Conservation (phyloP, 2,329 filamentous ascomycete species). For the Penicillium expansum region DNA sequence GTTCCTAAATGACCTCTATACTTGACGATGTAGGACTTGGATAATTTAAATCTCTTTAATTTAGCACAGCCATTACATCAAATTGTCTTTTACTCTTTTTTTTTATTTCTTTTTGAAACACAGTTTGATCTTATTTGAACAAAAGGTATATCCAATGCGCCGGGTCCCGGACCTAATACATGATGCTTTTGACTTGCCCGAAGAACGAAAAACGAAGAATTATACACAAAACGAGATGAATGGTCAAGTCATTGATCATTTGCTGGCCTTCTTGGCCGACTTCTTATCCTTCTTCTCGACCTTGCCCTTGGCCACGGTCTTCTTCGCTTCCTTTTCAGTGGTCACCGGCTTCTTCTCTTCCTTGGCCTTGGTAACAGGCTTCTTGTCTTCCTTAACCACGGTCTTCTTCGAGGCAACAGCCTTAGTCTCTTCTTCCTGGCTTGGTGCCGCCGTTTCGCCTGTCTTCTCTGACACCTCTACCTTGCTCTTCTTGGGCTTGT, state of each 20-base stretch:
- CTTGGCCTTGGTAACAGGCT: conserved; percentile 17
- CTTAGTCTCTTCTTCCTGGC: conserved; percentile 22
- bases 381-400: conserved; percentile 20
- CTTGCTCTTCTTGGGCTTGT: conserved; percentile 36
- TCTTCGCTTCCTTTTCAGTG: conserved; percentile 16
- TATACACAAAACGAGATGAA: conserved; percentile 18
- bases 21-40: background rate
- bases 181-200: conserved; percentile 26
- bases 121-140: conserved; percentile 18
- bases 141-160: conserved; percentile 30
- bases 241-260: conserved; percentile 24
- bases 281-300: conserved; percentile 27
- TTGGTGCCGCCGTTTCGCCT: background rate
- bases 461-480: conserved; percentile 22
- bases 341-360: conserved; percentile 22
- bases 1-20: background rate
- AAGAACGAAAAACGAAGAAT: conserved; percentile 13
- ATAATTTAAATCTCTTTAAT: background rate
- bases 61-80: background rate
- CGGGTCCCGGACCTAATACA: conserved; percentile 22
- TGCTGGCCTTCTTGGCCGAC: conserved; percentile 28
- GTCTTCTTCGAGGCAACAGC: conserved; percentile 10
- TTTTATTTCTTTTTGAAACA: conserved; percentile 10
- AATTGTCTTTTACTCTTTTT: background rate
- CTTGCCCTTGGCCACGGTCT: conserved; percentile 19